Evolutionary conservation across 2,329 filamentous ascomycete genomes (phyloP).

Genomic region (Didymella pomorum): DNA sequence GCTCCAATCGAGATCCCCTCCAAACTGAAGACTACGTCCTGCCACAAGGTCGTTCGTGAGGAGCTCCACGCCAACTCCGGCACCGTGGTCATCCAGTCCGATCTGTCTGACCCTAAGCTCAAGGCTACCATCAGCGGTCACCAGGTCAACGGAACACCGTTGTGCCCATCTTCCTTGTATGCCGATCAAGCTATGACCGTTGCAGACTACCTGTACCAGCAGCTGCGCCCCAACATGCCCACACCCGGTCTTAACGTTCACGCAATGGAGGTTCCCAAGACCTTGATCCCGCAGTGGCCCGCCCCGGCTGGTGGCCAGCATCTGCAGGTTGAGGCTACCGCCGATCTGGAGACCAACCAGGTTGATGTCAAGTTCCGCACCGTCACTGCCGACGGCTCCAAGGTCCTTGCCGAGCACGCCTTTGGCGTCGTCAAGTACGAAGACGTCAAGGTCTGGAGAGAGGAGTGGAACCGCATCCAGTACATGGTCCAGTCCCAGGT

Average conservation of each 20-base stretch:
- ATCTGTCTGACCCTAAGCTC: constrained; percentile 70
- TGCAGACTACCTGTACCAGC: constrained; percentile 72
- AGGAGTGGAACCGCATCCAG: constrained; percentile 71
- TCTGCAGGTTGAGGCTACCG: constrained; percentile 67
- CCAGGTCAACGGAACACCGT: constrained; percentile 70
- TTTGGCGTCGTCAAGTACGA: constrained; percentile 69
- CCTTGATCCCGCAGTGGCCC: constrained; percentile 67
- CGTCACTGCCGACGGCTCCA: constrained; percentile 65
- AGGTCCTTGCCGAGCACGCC: constrained; percentile 68
- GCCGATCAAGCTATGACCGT: constrained; percentile 72
- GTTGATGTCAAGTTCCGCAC: constrained; percentile 66
- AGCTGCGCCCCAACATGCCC: constrained; percentile 64
- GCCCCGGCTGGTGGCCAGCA: constrained; percentile 63
- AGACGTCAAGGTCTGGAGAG: constrained; percentile 66
- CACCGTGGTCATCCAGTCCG: constrained; percentile 70
- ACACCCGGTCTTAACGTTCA: constrained; percentile 70
- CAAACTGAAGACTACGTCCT: constrained; percentile 70
- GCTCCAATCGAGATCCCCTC: constrained; percentile 53
- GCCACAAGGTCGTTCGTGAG: constrained; percentile 70
- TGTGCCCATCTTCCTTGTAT: constrained; percentile 71
- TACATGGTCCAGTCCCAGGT: constrained; percentile 65
- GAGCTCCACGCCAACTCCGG: constrained; percentile 67
- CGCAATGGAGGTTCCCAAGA: constrained; percentile 73
- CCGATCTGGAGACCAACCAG: constrained; percentile 63
- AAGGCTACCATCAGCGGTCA: constrained; percentile 70